Evolutionary conservation across 2,329 filamentous ascomycete genomes (phyloP).

Genomic region (Raffaelea albimanens): DNA sequence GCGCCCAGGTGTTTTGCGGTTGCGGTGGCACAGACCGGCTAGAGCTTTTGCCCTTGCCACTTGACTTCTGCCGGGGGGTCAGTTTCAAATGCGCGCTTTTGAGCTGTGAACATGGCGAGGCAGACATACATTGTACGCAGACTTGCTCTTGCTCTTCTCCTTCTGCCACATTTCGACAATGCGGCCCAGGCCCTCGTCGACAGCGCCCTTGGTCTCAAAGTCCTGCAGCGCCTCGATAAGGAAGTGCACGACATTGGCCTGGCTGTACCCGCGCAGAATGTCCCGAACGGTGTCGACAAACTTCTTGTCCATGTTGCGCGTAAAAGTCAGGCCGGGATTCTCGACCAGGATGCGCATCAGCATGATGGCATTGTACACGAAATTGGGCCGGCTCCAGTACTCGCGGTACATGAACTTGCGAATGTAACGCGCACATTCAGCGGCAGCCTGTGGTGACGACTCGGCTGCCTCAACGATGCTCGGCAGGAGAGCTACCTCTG

Average conservation of each 20-base stretch:
- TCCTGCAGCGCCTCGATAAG: conserved; percentile 77
- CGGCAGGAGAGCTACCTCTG: conserved; percentile 87
- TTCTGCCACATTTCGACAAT: conserved; percentile 82
- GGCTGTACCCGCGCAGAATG: conserved; percentile 59
- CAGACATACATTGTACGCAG: conserved; percentile 19
- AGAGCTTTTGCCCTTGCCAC: neutral
- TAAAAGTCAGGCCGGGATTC: conserved; percentile 85
- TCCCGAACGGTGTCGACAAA: conserved; percentile 71
- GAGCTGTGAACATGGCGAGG: too few species aligned
- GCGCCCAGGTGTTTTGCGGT: neutral
- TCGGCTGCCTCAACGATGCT: conserved; percentile 92
- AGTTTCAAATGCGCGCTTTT: neutral
- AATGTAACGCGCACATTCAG: conserved; percentile 70
- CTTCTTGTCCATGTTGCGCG: conserved; percentile 78
- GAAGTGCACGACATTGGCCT: conserved; percentile 74
- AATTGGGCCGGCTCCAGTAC: conserved; percentile 53
- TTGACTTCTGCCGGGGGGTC: neutral
- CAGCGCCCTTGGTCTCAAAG: conserved; percentile 61
- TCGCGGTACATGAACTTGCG: conserved; percentile 74
- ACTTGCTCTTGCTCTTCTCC: conserved; percentile 62
- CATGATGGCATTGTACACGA: conserved; percentile 96
- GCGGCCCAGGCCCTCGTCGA: conserved; percentile 64
- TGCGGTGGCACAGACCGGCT: neutral
- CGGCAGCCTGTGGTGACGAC: conserved; percentile 77
- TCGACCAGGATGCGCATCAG: conserved; percentile 83